phyloP scores from a whole-genome alignment of 2,329 filamentous ascomycete species.

The Talaromyces rugulosus region DNA sequence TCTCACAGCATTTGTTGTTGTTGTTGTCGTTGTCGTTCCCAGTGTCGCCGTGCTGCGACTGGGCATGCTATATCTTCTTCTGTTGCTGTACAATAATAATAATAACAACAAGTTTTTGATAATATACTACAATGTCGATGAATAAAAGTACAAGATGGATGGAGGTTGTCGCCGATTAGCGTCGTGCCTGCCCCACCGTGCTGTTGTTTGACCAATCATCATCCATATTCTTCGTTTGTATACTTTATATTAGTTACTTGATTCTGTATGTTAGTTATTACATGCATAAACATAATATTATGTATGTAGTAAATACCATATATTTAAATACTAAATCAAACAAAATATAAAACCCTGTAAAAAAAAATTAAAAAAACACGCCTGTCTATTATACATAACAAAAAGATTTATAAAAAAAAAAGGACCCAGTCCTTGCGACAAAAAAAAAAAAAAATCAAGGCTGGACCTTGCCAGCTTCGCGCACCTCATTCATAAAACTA shows the following conservation, averaged over 20 bases:
- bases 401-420: background rate
- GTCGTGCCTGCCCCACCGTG: too few species aligned
- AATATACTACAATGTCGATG: background rate
- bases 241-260: too few species aligned
- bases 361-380: background rate
- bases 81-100: background rate
- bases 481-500: conserved; percentile 39
- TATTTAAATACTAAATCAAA: background rate
- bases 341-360: background rate
- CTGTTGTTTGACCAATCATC: too few species aligned
- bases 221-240: too few species aligned
- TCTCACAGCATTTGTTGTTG: background rate
- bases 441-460: conserved; percentile 11
- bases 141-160: background rate
- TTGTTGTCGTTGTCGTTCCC: background rate
- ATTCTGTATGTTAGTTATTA: too few species aligned
- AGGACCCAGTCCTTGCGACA: background rate
- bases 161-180: too few species aligned
- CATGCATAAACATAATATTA: too few species aligned
- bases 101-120: background rate
- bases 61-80: background rate
- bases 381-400: background rate
- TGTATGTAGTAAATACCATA: background rate
- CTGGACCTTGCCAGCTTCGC: conserved; percentile 40
- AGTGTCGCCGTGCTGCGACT: conserved; percentile 1